A percentile compares a stretch with the other conserved stretches of the same genome.
Conservation (phyloP, 805 yeast genomes). For the Ogataea minuta region DNA sequence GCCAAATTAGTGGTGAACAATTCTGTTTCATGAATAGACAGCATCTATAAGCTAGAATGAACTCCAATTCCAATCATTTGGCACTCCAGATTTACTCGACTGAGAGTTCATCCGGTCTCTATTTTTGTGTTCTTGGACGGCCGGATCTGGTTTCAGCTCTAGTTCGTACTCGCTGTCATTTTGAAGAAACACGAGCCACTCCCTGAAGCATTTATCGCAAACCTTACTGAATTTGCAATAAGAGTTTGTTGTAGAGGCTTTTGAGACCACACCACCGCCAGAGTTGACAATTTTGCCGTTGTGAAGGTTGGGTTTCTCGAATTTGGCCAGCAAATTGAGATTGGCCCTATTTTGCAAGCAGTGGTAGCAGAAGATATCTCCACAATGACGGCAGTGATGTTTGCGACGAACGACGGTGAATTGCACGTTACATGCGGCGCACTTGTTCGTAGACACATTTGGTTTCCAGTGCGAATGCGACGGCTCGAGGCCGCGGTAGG, state of each 20-base stretch:
- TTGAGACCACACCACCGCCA: conserved; percentile 1
- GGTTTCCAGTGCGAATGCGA: conserved; percentile 54
- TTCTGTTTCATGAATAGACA: conserved; percentile 18
- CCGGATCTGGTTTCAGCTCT: conserved; percentile 9
- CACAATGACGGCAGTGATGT: conserved; percentile 55
- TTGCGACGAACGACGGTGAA: conserved; percentile 35
- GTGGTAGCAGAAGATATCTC: conserved; percentile 42
- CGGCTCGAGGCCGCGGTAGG: conserved; percentile 38
- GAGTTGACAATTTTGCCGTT: conserved; percentile 1
- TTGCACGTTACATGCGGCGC: conserved; percentile 31
- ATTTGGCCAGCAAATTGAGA: conserved; percentile 35
- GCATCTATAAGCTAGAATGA: conserved; percentile 35
- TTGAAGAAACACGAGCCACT: conserved; percentile 28
- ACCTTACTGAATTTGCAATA: conserved; percentile 31
- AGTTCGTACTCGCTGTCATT: conserved; percentile 28
- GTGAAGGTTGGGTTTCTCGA: conserved; percentile 28
- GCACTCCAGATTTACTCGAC: conserved; percentile 33
- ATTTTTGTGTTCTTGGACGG: conserved; percentile 3
- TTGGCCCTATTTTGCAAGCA: conserved; percentile 33
- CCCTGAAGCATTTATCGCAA: conserved; percentile 26
- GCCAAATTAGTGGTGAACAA: conserved; percentile 79
- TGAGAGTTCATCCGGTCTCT: conserved; percentile 34
- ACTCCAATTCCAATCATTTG: conserved; percentile 54
- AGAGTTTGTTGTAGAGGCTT: conserved; percentile 2
- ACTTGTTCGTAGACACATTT: conserved; percentile 37